Conservation (phyloP, 1,284 basidiomycete genomes). For the Taiwanofungus camphoratus region DNA sequence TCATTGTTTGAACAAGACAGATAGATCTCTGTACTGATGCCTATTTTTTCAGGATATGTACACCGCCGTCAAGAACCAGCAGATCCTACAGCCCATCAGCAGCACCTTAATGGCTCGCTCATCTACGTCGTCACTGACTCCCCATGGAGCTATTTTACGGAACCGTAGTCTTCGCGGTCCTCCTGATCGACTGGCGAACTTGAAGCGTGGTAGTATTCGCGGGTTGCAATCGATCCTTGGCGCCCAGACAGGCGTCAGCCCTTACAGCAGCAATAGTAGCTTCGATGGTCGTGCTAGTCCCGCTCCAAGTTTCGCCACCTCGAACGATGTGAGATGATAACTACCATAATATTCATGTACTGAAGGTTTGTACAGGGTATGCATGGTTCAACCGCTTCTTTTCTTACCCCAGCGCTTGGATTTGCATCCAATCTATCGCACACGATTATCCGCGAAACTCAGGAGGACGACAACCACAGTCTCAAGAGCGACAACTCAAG, state of each 20-base stretch:
- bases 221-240: constrained; percentile 77
- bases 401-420: constrained; percentile 79
- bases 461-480: constrained; percentile 86
- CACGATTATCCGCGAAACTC: constrained; percentile 91
- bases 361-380: constrained; percentile 26
- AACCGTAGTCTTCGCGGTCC: constrained; percentile 64
- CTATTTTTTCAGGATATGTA: constrained; percentile 77
- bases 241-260: constrained; percentile 51
- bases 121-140: constrained; percentile 50
- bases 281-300: constrained; percentile 85
- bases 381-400: constrained; percentile 34
- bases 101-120: constrained; percentile 36
- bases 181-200: constrained; percentile 65
- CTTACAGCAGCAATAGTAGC: constrained; percentile 76
- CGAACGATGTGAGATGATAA: constrained; percentile 62
- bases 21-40: constrained; percentile 5
- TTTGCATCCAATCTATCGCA: constrained; percentile 95
- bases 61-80: constrained; percentile 82
- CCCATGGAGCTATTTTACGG: constrained; percentile 45
- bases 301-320: constrained; percentile 83
- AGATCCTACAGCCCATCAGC: constrained; percentile 79
- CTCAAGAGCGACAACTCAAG: constrained; percentile 53
- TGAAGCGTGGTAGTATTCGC: constrained; percentile 86
- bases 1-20: constrained; percentile 26
- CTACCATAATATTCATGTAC: neutral